These are phyloP conservation scores for Naegleria lovaniensis DNA, from an alignment of 208 protist species.

Conservation along the genomic window DNA sequence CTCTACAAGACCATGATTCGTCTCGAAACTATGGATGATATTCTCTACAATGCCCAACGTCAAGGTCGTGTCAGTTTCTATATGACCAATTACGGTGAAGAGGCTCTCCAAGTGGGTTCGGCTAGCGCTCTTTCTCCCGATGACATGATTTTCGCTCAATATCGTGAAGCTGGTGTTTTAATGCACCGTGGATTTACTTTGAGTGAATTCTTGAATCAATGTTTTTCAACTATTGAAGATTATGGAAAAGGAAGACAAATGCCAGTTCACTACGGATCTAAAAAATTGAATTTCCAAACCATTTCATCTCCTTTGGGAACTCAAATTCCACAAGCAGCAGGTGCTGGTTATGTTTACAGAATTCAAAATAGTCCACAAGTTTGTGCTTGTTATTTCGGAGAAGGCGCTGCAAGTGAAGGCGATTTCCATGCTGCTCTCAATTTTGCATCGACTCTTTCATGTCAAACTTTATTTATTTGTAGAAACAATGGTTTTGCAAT, in stretches of 20 bases:
- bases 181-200: constrained; percentile 78
- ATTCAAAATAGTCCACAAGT: constrained; percentile 65
- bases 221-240: constrained; percentile 71
- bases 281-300: constrained; percentile 82
- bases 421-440: constrained; percentile 94
- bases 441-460: constrained; percentile 83
- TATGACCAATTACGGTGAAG: constrained; percentile 91
- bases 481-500: constrained; percentile 90
- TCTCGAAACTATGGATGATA: constrained; percentile 78
- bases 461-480: constrained; percentile 87
- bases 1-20: constrained; percentile 84
- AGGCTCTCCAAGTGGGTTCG: constrained; percentile 75
- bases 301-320: constrained; percentile 89
- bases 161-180: constrained; percentile 73
- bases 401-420: constrained; percentile 89
- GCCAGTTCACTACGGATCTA: constrained; percentile 91
- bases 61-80: constrained; percentile 95
- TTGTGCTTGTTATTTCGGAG: constrained; percentile 87
- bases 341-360: constrained; percentile 85
- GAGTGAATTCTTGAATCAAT: constrained; percentile 84
- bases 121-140: constrained; percentile 71
- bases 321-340: constrained; percentile 88
- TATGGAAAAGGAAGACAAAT: constrained; percentile 64
- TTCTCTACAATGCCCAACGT: constrained; percentile 81
- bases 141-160: constrained; percentile 89